These are phyloP conservation scores for Saccharomycopsis sp. DNA, from an alignment of 805 yeast species.

Conservation along the genomic window DNA sequence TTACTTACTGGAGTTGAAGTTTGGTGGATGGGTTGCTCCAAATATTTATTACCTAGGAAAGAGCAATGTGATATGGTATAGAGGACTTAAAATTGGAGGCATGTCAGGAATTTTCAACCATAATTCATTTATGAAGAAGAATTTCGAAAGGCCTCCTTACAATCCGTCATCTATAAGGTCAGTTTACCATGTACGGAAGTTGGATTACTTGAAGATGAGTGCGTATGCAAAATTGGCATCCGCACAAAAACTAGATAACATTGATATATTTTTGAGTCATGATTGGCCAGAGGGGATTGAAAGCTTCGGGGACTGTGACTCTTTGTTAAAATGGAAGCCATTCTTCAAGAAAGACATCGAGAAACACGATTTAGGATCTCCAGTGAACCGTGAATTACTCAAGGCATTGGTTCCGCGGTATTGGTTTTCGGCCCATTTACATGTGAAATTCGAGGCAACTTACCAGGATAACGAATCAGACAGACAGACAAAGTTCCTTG, in stretches of 20 bases:
- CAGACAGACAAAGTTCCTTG: conserved; percentile 48
- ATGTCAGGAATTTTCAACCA: conserved; percentile 75
- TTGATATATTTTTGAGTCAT: conserved; percentile 68
- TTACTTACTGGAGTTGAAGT: conserved; percentile 60
- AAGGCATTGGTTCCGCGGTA: conserved; percentile 48
- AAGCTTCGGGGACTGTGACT: conserved; percentile 49
- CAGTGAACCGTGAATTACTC: conserved; percentile 53
- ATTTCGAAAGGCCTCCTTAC: conserved; percentile 45
- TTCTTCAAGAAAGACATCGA: conserved; percentile 61
- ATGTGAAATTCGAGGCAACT: conserved; percentile 60
- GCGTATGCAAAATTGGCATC: conserved; percentile 26
- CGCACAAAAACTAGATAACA: conserved; percentile 20
- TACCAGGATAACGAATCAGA: conserved; percentile 21
- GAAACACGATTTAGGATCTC: conserved; percentile 62
- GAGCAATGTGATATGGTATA: conserved; percentile 64
- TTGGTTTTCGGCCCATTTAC: conserved; percentile 92
- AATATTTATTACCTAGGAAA: conserved; percentile 81
- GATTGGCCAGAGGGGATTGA: conserved; percentile 92
- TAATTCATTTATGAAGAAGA: conserved; percentile 38
- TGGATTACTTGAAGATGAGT: conserved; percentile 52
- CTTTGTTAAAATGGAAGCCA: conserved; percentile 53
- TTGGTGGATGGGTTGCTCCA: conserved; percentile 93
- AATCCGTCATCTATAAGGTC: conserved; percentile 42
- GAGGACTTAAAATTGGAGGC: conserved; percentile 75
- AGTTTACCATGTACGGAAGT: conserved; percentile 67